Percentiles rank a stretch among this genome's conserved stretches.
Conservation (phyloP, 306 rosid genomes). For the Herpetospermum pedunculosum region DNA sequence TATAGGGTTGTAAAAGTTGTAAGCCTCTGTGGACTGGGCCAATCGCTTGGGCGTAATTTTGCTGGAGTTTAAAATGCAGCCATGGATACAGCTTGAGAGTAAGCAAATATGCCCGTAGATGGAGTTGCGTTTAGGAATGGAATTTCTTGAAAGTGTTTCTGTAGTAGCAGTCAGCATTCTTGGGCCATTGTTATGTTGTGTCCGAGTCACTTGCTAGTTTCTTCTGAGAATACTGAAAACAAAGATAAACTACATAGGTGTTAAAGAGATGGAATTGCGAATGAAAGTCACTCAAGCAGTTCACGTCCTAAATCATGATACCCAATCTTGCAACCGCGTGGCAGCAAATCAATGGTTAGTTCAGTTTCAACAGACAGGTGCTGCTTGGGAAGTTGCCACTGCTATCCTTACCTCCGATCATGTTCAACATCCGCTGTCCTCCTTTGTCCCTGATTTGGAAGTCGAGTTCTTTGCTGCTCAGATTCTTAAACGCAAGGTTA, state of each 20-base stretch:
- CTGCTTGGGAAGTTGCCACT: constrained; percentile 96
- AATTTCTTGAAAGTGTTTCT: background rate
- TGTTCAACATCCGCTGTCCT: constrained; percentile 15
- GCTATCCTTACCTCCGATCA: constrained; percentile 66
- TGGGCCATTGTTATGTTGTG: background rate
- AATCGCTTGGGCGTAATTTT: background rate
- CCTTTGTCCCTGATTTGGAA: constrained; percentile 48
- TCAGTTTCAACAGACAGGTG: constrained; percentile 89
- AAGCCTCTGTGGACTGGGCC: constrained; percentile 7
- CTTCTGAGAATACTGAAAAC: background rate
- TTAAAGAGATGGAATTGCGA: constrained; percentile 46
- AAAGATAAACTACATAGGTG: background rate
- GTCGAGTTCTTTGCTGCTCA: constrained; percentile 97
- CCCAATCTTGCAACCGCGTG: constrained; percentile 89
- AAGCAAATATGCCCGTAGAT: background rate
- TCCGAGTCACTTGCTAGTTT: background rate
- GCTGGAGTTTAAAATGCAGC: constrained; percentile 1
- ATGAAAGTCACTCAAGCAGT: constrained; percentile 88
- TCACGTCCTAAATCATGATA: constrained; percentile 78
- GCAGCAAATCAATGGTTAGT: constrained; percentile 99
- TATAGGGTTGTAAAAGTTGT: constrained; percentile 1
- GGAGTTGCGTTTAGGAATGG: background rate
- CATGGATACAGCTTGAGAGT: background rate
- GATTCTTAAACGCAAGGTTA: constrained; percentile 92
- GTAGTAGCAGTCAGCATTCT: background rate